Base-by-base conservation (phyloP, 495 filamentous ascomycete species). In the Daldinia loculata region DNA sequence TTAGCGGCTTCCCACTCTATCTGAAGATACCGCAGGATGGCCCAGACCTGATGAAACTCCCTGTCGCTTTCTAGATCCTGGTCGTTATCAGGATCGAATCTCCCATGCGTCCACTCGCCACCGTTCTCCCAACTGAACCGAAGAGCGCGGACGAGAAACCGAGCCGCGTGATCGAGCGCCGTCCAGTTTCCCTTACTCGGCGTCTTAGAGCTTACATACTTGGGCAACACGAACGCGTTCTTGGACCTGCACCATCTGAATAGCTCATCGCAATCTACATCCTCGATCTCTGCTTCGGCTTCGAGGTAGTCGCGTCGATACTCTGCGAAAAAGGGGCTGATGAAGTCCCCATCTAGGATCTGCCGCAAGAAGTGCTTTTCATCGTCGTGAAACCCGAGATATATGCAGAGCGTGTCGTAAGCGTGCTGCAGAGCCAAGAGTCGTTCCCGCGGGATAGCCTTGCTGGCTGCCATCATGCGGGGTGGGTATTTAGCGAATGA, bases 1-100 rank as follows among this genome's bases (percentile, higher is more conserved):
- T 75, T 72, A 19, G 69, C 69, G 8, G 72, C 75, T 51, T 76
- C 72, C 75, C 75, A 76, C 15, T 76, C 75, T 0, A 63, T 66
- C 56, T 76, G 75, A n/a, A 75, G 43, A 27, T 76, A 76, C n/a
- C 56, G 51, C 34, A 76, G 41, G 19, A 76, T 61, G 2, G 69
- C 69, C 72, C 75, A 76, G 11, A 72, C 72, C 53, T 75, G 75
- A 41, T 65, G 61, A 22, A 76, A 75, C 30, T 76, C 75, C 2
- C 45, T 17, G 3, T 75, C 75, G 41, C 59, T 61, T 30, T 75
- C 75, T 2, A 43, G 22, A n/a, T 75, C 66, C n/a, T 39, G 70
- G 26, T 72, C 69, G 34, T 67, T 43, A 11, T 62, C 63, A 11
- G 75, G 75, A 26, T 70, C 69, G 32, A 75, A 76, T 24, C 26